phyloP scores from a whole-genome alignment of 108 stramenopile genomes.

The Chaetoceros tenuissimus region DNA sequence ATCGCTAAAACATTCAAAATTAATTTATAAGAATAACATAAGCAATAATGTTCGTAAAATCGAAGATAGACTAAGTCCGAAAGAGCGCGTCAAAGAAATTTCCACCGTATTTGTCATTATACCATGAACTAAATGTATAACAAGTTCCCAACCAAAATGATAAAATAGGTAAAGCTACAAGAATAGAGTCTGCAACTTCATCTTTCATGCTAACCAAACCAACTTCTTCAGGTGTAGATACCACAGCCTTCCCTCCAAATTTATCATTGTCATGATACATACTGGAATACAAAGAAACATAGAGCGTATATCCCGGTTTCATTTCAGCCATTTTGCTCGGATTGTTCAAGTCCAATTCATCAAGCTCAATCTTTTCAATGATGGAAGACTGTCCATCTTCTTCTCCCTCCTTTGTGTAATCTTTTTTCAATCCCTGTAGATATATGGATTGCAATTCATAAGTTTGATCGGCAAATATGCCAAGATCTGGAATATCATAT shows the following conservation, averaged over 20 bases:
- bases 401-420: no score
- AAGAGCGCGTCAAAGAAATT: constrained; percentile 49
- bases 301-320: constrained; percentile 9
- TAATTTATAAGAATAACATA: no score
- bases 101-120: constrained; percentile 46
- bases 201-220: constrained; percentile 28
- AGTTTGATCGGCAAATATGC: constrained; percentile 27
- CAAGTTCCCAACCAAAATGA: constrained; percentile 47
- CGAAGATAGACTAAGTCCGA: no score
- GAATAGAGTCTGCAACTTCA: constrained; percentile 28
- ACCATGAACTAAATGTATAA: constrained; percentile 28
- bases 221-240: constrained; percentile 50
- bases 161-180: constrained; percentile 44
- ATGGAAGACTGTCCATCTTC: no score
- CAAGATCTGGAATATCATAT: constrained; percentile 22
- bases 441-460: constrained; percentile 48
- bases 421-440: constrained; percentile 31
- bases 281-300: constrained; percentile 23
- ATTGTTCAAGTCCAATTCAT: constrained; percentile 20
- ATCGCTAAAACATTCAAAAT: no score
- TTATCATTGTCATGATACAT: constrained; percentile 6
- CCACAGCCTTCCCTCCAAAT: constrained; percentile 30
- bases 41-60: no score
- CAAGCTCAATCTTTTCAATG: constrained; percentile 24
- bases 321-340: no score